Base-by-base conservation (phyloP, 345 rosid genomes). In the Excoecaria agallocha region DNA sequence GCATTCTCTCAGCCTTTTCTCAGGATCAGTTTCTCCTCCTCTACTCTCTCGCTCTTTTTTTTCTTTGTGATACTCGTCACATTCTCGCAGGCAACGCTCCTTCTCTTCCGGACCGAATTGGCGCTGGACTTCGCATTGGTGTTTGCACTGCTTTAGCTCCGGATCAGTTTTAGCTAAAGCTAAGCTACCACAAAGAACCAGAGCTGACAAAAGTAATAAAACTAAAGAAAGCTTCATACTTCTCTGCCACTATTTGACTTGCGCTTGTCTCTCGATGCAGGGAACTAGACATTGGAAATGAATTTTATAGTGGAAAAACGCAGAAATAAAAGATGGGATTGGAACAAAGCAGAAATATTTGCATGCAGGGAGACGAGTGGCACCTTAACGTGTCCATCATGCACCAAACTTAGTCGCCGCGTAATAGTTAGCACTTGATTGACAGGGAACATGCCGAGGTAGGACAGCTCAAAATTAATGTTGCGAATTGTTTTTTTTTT, bases 111-210 rank as follows among this genome's bases (percentile, higher is more conserved):
- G 81, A 25, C 71, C 68, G 66, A 54, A 72, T 22, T 77, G 78
- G 8, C 71, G 76, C 70, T 84, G 84, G 51, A 67, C 81, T 78
- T 65, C 46, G 84, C 93, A 89, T 70, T 79, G 87, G 73, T 78
- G 82, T 79, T 24, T 51, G 84, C 92, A 88, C 77, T 75, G 80
- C 81, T 76, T 73, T 48, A 77, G 79, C 80, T 86, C 89, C 3
- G 85, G 85, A 62, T 89, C 88, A 24, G 70, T 75, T 11, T 17
- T 66, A 17, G 82, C 88, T 16, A 71, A 9, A 69, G 87, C 77
- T 20, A 72, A 46, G 69, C 74, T 61, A 37, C 80, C 24, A 39
- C 49, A 75, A 20, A 84, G 61, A 70, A 76, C 58, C 62, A 76
- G 30, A 51, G 79, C 60, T 59, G 82, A 51, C 6, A 84, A 46